Conservation (phyloP, 306 rosid genomes). For the Notholithocarpus densiflorus region DNA sequence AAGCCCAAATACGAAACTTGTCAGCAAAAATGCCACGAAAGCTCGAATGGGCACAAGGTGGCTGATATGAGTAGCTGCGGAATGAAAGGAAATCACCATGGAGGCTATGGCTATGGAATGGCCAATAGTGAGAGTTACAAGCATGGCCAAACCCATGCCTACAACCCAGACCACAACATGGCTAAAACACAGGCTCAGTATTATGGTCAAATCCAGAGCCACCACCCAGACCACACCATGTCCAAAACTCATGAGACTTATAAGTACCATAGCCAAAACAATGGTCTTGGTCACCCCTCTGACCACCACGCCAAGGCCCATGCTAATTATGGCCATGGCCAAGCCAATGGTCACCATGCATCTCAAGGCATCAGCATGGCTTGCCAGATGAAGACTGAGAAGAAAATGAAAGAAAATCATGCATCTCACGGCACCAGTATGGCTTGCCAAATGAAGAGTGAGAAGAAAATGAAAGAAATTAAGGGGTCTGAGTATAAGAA, state of each 20-base stretch:
- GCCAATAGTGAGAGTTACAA: conserved; percentile 20
- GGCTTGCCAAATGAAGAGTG: not conserved
- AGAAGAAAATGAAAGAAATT: not conserved
- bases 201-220: conserved; percentile 26
- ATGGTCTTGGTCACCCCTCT: not conserved
- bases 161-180: not conserved
- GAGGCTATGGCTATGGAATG: conserved; percentile 18
- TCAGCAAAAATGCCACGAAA: conserved; percentile 29
- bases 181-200: conserved; percentile 11
- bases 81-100: conserved; percentile 37
- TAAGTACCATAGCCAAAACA: not conserved
- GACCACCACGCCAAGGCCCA: not conserved
- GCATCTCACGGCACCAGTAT: not conserved
- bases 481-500: not conserved
- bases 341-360: not conserved
- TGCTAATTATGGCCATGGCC: not conserved
- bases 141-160: not conserved
- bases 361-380: too few species aligned
- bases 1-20: conserved; percentile 35
- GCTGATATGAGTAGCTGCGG: conserved; percentile 40
- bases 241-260: conserved; percentile 25
- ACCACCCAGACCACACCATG: conserved; percentile 12
- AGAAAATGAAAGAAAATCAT: not conserved
- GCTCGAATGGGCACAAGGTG: conserved; percentile 36
- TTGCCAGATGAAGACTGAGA: too few species aligned